Percentiles rank a stretch among this genome's conserved stretches.
phyloP scores from a whole-genome alignment of 1,139 yeast species.

The Groenewaldozyma sp. region DNA sequence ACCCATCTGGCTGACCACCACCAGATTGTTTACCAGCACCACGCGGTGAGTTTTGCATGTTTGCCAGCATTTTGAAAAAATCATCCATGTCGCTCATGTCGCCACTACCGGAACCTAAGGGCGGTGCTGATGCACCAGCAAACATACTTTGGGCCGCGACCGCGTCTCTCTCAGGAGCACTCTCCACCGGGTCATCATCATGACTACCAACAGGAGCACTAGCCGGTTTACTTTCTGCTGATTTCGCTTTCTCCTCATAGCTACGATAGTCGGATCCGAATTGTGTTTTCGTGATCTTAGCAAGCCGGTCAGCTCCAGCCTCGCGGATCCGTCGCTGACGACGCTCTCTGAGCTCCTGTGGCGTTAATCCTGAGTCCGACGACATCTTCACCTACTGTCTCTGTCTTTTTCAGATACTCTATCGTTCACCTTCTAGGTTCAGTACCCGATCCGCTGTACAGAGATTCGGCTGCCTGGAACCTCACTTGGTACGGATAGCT shows the following conservation, averaged over 20 bases:
- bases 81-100: background rate
- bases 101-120: background rate
- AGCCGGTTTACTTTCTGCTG: background rate
- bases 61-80: constrained; percentile 17
- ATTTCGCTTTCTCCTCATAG: background rate
- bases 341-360: constrained; percentile 27
- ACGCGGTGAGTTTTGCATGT: constrained; percentile 11
- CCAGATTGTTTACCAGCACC: background rate
- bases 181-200: background rate
- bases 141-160: background rate
- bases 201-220: background rate
- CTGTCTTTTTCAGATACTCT: too few relatives aligned
- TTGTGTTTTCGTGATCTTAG: constrained; percentile 28
- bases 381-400: background rate
- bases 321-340: constrained; percentile 30
- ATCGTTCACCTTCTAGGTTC: too few relatives aligned
- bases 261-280: background rate
- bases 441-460: too few relatives aligned
- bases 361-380: constrained; percentile 15
- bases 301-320: constrained; percentile 28
- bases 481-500: too few relatives aligned
- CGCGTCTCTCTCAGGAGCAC: constrained; percentile 2
- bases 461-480: too few relatives aligned
- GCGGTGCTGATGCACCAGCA: background rate
- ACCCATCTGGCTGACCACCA: constrained; percentile 1